Conservation (phyloP, 73 alveolate species). For the Tetrahymena malaccensis region DNA sequence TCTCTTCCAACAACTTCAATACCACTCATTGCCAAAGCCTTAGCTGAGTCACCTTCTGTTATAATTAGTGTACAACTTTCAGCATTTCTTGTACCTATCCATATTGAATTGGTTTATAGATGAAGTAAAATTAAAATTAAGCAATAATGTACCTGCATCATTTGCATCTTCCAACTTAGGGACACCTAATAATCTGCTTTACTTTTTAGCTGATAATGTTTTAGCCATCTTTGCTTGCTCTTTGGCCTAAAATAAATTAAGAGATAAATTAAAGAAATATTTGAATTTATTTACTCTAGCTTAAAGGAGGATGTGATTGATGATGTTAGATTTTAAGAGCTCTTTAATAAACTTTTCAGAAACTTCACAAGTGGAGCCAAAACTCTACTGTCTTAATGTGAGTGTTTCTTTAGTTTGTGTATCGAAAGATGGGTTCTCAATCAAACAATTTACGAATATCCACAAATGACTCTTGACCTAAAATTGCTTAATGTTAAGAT, state of each 20-base stretch:
- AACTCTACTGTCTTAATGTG: constrained; percentile 78
- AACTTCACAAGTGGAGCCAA: constrained; percentile 92
- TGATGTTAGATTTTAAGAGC: constrained; percentile 53
- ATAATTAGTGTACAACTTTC: constrained; percentile 80
- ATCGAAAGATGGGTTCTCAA: constrained; percentile 98
- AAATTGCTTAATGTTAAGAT: constrained; percentile 44
- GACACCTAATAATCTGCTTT: constrained; percentile 80
- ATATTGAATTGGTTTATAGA: constrained; percentile 21
- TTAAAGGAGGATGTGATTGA: not conserved
- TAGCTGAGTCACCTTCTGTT: constrained; percentile 99
- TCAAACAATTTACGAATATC: constrained; percentile 90
- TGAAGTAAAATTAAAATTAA: not conserved
- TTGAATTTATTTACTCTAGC: not conserved
- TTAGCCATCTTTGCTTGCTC: constrained; percentile 57
- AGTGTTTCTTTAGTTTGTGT: constrained; percentile 98
- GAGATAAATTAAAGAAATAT: not conserved
- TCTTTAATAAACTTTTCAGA: constrained; percentile 82
- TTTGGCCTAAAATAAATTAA: constrained; percentile 47
- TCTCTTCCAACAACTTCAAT: constrained; percentile 97
- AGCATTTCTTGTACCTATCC: constrained; percentile 34
- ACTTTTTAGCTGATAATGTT: constrained; percentile 64
- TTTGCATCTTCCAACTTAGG: constrained; percentile 98
- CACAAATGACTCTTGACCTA: constrained; percentile 70
- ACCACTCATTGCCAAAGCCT: constrained; percentile 98
- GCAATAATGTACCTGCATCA: constrained; percentile 72